phyloP scores from a whole-genome alignment of 306 rosid genomes.

The Cajanus cajan region DNA sequence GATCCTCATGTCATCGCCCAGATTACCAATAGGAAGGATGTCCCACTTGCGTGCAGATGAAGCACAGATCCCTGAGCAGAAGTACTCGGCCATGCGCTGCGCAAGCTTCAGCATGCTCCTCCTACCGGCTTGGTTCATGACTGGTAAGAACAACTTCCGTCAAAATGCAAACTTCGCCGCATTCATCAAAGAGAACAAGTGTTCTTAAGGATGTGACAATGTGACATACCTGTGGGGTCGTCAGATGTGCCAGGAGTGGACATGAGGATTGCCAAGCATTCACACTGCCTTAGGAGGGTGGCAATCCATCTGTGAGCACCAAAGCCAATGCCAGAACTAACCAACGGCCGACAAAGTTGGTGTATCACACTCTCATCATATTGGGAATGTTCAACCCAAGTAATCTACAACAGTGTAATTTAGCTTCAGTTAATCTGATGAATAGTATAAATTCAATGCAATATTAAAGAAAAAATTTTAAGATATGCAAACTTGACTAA shows the following conservation, averaged over 20 bases:
- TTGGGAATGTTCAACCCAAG: constrained; percentile 85
- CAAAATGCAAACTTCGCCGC: constrained; percentile 21
- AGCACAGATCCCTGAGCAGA: constrained; percentile 68
- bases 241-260: constrained; percentile 45
- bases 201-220: neutral
- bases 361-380: constrained; percentile 69
- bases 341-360: constrained; percentile 53
- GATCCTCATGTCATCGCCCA: constrained; percentile 57
- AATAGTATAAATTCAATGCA: neutral
- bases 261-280: constrained; percentile 53
- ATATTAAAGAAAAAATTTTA: constrained; percentile 9
- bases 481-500: constrained; percentile 1
- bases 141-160: constrained; percentile 34
- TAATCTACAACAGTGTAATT: constrained; percentile 54
- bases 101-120: constrained; percentile 68
- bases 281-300: constrained; percentile 77
- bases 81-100: constrained; percentile 69
- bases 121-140: constrained; percentile 41
- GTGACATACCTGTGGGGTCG: constrained; percentile 50
- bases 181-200: constrained; percentile 1
- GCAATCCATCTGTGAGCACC: constrained; percentile 92
- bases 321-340: constrained; percentile 66
- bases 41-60: constrained; percentile 64
- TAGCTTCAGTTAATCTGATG: neutral
- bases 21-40: constrained; percentile 36